Evolutionary conservation across 2,329 filamentous ascomycete species (phyloP).

Genomic region (Cordyceps farinosa): DNA sequence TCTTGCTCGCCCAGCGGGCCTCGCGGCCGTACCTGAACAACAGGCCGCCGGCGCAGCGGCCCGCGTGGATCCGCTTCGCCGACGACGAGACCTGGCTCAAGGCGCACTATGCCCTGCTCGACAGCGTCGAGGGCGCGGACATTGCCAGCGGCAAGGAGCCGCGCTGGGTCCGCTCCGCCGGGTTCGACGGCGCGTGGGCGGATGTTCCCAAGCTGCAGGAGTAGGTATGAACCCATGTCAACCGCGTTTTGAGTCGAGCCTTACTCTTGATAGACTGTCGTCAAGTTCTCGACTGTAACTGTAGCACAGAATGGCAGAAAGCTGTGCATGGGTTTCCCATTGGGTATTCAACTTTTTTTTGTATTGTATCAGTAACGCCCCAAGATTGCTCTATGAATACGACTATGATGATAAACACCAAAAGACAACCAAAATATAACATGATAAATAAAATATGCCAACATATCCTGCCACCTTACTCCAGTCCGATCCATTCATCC

Average conservation of each 20-base stretch:
- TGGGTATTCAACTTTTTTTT: conserved; percentile 19
- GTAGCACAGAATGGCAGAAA: not conserved
- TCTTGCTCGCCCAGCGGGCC: conserved; percentile 59
- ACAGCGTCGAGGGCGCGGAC: conserved; percentile 50
- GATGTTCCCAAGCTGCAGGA: conserved; percentile 29
- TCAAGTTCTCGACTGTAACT: not conserved
- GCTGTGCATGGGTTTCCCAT: not conserved
- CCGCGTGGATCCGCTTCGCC: conserved; percentile 49
- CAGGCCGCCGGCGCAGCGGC: conserved; percentile 31
- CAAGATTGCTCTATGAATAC: conserved; percentile 18
- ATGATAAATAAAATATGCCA: conserved; percentile 2
- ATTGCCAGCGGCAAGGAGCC: conserved; percentile 31
- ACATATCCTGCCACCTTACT: conserved; percentile 31
- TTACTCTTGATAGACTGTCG: too few relatives aligned
- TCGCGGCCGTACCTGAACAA: conserved; percentile 41
- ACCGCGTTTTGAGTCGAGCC: not conserved
- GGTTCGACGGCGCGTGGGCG: conserved; percentile 65
- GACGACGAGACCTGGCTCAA: conserved; percentile 57
- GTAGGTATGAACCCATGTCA: too few relatives aligned
- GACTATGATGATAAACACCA: not conserved
- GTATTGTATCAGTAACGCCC: conserved; percentile 20
- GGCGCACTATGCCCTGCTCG: conserved; percentile 58
- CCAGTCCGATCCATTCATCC: conserved; percentile 48
- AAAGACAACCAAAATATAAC: conserved; percentile 12
- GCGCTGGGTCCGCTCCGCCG: conserved; percentile 59